Conservation (phyloP, 108 stramenopile species). For the Fragilariopsis cylindrus region DNA sequence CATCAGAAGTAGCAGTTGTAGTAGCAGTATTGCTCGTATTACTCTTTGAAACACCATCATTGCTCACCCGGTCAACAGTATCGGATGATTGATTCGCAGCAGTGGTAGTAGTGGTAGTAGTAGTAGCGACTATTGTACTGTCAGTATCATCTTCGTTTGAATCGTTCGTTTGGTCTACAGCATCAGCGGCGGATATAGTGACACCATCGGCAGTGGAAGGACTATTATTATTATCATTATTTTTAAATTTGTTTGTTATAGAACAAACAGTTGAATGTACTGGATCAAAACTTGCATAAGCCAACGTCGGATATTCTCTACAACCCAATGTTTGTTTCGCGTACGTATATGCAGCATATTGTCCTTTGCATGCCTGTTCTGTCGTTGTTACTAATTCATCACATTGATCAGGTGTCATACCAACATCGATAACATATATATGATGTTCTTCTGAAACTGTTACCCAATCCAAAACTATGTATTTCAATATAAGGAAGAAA, state of each 20-base stretch:
- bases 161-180: neutral
- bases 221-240: neutral
- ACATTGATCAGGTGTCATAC: slow-evolving; percentile 48
- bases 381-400: slow-evolving; percentile 54
- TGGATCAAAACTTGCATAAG: slow-evolving; percentile 33
- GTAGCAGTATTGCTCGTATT: neutral
- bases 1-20: neutral
- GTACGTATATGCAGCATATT: slow-evolving; percentile 74
- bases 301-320: slow-evolving; percentile 63
- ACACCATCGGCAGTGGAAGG: neutral
- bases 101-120: neutral
- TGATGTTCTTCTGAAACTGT: slow-evolving; percentile 53
- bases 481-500: neutral
- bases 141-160: neutral
- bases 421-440: slow-evolving; percentile 71
- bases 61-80: neutral
- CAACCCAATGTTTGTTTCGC: slow-evolving; percentile 85
- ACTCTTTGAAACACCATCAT: neutral
- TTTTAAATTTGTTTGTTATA: slow-evolving; percentile 24
- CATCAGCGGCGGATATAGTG: neutral
- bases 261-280: slow-evolving; percentile 46
- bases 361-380: slow-evolving; percentile 60
- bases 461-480: slow-evolving; percentile 54
- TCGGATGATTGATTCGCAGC: neutral
- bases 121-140: neutral